Evolutionary conservation across 192 early-diverging fungal genomes (phyloP).

Genomic region (Podila horticola): DNA sequence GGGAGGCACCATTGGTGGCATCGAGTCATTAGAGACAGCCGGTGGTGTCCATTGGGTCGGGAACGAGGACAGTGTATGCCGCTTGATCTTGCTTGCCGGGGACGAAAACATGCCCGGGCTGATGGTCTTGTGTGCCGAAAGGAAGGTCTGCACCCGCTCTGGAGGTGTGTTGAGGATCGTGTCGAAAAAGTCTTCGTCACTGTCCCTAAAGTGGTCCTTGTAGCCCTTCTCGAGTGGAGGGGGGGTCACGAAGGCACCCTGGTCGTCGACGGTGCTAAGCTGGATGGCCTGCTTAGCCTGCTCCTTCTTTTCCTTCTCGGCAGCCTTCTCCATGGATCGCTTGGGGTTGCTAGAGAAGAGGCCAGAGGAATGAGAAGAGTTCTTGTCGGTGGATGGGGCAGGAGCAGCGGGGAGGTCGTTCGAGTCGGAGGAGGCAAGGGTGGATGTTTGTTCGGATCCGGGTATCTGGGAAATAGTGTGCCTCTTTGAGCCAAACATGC

Average conservation of each 20-base stretch:
- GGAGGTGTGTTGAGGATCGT: constrained; percentile 42
- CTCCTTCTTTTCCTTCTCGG: constrained; percentile 39
- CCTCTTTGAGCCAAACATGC: constrained; percentile 43
- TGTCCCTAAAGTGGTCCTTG: constrained; percentile 40
- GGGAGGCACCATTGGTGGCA: constrained; percentile 16
- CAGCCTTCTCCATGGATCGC: constrained; percentile 21
- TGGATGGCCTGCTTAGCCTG: constrained; percentile 43
- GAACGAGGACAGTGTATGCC: constrained; percentile 17
- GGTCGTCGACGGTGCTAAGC: constrained; percentile 21
- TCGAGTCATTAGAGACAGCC: not conserved
- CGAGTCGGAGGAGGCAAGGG: constrained; percentile 1
- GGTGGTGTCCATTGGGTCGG: not conserved
- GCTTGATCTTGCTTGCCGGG: constrained; percentile 36
- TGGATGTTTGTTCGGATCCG: constrained; percentile 1
- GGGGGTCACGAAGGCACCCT: constrained; percentile 30
- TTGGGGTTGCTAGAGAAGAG: constrained; percentile 25
- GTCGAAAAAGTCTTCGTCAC: constrained; percentile 31
- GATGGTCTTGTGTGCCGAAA: constrained; percentile 30
- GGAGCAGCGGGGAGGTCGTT: not conserved
- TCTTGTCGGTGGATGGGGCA: not conserved
- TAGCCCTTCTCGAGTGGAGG: constrained; percentile 37
- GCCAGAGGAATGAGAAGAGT: constrained; percentile 3
- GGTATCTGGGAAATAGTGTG: constrained; percentile 36
- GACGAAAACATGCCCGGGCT: constrained; percentile 40
- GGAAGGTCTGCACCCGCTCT: constrained; percentile 32